Percentiles rank a stretch among this genome's conserved stretches.
Conservation (phyloP, 2,329 filamentous ascomycete genomes). For the Lachnellula cervina region DNA sequence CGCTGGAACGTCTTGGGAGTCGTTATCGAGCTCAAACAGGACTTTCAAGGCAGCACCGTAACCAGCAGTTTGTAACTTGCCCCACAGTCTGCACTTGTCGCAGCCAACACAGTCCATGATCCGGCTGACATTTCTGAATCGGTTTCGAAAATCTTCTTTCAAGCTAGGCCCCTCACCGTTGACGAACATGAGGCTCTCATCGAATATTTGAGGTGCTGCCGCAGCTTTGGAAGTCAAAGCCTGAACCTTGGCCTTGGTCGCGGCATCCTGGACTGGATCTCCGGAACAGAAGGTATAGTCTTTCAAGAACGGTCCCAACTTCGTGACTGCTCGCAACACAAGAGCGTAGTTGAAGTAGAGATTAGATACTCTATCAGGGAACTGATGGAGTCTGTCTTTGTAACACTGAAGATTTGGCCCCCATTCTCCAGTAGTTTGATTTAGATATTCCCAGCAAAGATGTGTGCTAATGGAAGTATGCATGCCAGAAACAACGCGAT, state of each 20-base stretch:
- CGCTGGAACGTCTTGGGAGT: conserved; percentile 56
- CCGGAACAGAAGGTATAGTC: conserved; percentile 90
- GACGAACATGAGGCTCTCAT: conserved; percentile 93
- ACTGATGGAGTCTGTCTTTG: conserved; percentile 72
- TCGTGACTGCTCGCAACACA: conserved; percentile 85
- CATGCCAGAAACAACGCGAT: conserved; percentile 93
- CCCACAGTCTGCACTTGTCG: conserved; percentile 97
- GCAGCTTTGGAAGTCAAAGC: conserved; percentile 67
- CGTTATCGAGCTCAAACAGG: conserved; percentile 80
- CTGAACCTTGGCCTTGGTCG: conserved; percentile 79
- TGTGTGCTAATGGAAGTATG: conserved; percentile 96
- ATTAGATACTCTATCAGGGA: conserved; percentile 91
- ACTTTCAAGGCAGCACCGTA: conserved; percentile 95
- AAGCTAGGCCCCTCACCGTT: conserved; percentile 68
- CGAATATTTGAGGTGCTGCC: conserved; percentile 75
- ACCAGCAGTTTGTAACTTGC: conserved; percentile 90
- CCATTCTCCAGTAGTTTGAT: conserved; percentile 93
- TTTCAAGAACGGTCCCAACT: conserved; percentile 74
- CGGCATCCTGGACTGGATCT: conserved; percentile 70
- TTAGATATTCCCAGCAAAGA: conserved; percentile 92
- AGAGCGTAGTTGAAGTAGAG: conserved; percentile 99
- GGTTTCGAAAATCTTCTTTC: conserved; percentile 95
- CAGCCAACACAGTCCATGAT: conserved; percentile 99
- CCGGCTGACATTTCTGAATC: conserved; percentile 93
- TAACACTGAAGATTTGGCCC: conserved; percentile 88